phyloP scores from a whole-genome alignment of 108 stramenopile genomes.

The Cyclotella baltica region DNA sequence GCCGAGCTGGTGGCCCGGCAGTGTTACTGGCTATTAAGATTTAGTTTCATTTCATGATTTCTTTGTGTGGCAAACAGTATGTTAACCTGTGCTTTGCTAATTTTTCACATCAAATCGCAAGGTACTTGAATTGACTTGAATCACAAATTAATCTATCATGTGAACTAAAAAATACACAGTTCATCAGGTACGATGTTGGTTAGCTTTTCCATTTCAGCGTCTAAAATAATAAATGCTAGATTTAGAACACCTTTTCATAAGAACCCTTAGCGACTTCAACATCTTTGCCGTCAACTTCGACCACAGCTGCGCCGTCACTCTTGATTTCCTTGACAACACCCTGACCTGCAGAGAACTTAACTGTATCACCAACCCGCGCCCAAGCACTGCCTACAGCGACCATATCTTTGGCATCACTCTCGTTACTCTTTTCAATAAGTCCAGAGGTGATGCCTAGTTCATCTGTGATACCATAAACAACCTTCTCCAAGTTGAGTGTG shows the following conservation, averaged over 20 bases:
- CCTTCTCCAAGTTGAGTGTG: slow-evolving; percentile 97
- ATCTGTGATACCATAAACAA: slow-evolving; percentile 92
- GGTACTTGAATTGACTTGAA: too few species aligned
- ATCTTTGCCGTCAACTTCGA: slow-evolving; percentile 68
- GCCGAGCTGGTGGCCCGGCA: slow-evolving; percentile 71
- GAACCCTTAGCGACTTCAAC: slow-evolving; percentile 65
- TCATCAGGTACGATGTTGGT: too few species aligned
- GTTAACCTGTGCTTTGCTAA: neutral
- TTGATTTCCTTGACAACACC: slow-evolving; percentile 81
- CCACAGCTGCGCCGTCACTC: slow-evolving; percentile 65
- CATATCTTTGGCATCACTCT: slow-evolving; percentile 83
- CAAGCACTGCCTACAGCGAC: slow-evolving; percentile 90
- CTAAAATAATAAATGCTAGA: neutral
- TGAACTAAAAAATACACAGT: too few species aligned
- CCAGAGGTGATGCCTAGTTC: slow-evolving; percentile 64
- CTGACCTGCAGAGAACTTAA: slow-evolving; percentile 75
- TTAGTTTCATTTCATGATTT: too few species aligned
- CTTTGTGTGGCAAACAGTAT: neutral
- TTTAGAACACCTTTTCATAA: slow-evolving; percentile 70
- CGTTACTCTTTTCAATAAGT: slow-evolving; percentile 65
- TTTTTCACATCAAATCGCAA: neutral
- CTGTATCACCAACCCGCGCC: slow-evolving; percentile 90
- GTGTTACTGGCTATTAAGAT: slow-evolving; percentile 59
- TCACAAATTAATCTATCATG: too few species aligned
- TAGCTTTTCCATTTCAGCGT: neutral